These are phyloP conservation scores for Jimgerdemannia flammicorona DNA, from an alignment of 192 early-diverging fungal genomes.

Conservation along the genomic window DNA sequence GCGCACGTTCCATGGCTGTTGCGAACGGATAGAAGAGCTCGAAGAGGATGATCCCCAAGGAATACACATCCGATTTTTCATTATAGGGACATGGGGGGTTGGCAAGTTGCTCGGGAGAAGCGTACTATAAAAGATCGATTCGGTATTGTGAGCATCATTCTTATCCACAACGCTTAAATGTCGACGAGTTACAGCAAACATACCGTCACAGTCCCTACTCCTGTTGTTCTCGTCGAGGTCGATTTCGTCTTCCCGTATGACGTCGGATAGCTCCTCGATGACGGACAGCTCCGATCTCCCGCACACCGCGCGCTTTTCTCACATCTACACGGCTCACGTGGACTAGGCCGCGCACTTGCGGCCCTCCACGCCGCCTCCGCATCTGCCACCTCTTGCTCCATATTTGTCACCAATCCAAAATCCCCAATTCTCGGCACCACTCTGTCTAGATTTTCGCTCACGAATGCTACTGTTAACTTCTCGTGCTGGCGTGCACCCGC, in stretches of 20 bases:
- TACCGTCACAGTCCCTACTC: conserved; percentile 75
- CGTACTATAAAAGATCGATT: conserved; percentile 46
- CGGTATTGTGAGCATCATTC: too few species aligned
- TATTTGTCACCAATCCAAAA: conserved; percentile 87
- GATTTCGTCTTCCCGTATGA: not conserved
- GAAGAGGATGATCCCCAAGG: conserved; percentile 94
- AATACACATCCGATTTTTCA: conserved; percentile 91
- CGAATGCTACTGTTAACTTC: not conserved
- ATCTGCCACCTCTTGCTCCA: conserved; percentile 19
- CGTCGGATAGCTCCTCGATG: not conserved
- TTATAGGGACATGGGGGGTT: conserved; percentile 51
- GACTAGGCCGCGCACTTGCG: not conserved
- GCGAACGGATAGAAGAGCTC: conserved; percentile 88
- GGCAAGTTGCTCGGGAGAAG: conserved; percentile 81
- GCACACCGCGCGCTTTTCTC: too few species aligned
- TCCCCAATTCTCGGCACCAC: conserved; percentile 87
- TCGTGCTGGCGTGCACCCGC: not conserved
- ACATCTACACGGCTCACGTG: not conserved
- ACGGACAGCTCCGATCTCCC: not conserved
- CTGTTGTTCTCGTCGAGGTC: conserved; percentile 41
- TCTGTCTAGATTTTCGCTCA: conserved; percentile 17
- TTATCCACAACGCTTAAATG: not conserved
- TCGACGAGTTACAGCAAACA: conserved; percentile 1
- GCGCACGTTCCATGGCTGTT: conserved; percentile 89
- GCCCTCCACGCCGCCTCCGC: not conserved